A percentile compares a stretch with the other conserved stretches of the same genome.
These are phyloP conservation scores for Penicillium polonicum DNA, from an alignment of 2,329 filamentous ascomycete genomes.

Conservation along the genomic window DNA sequence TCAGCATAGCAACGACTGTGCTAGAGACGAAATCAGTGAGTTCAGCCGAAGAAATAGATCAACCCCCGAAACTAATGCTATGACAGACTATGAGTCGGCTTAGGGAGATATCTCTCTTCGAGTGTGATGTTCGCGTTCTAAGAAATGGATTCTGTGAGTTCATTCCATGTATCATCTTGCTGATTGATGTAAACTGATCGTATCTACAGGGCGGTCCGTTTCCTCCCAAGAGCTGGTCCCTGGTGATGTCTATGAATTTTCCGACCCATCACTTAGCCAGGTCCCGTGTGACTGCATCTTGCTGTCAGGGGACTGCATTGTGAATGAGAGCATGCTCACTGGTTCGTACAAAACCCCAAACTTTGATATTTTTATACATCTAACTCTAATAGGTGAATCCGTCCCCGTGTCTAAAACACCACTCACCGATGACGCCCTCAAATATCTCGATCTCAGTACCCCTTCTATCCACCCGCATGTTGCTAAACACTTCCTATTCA, in stretches of 20 bases:
- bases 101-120: constrained; percentile 87
- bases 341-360: constrained; percentile 41
- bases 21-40: constrained; percentile 80
- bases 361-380: not conserved
- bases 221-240: constrained; percentile 86
- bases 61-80: constrained; percentile 15
- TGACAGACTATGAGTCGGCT: constrained; percentile 79
- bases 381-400: constrained; percentile 67
- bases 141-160: constrained; percentile 85
- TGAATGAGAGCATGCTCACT: constrained; percentile 99
- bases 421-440: constrained; percentile 75
- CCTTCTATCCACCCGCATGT: constrained; percentile 79
- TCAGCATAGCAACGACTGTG: constrained; percentile 85
- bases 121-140: constrained; percentile 91
- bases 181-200: constrained; percentile 4
- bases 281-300: constrained; percentile 91
- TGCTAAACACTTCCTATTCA: constrained; percentile 87
- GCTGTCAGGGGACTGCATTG: constrained; percentile 91
- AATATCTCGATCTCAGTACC: constrained; percentile 71
- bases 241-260: constrained; percentile 94
- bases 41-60: constrained; percentile 16
- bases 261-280: constrained; percentile 82
- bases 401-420: constrained; percentile 93
- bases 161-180: not conserved
- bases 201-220: constrained; percentile 71